Percentiles rank a stretch among this genome's conserved stretches.
phyloP scores from a whole-genome alignment of 2,329 filamentous ascomycete species.

The Claviceps maximensis region DNA sequence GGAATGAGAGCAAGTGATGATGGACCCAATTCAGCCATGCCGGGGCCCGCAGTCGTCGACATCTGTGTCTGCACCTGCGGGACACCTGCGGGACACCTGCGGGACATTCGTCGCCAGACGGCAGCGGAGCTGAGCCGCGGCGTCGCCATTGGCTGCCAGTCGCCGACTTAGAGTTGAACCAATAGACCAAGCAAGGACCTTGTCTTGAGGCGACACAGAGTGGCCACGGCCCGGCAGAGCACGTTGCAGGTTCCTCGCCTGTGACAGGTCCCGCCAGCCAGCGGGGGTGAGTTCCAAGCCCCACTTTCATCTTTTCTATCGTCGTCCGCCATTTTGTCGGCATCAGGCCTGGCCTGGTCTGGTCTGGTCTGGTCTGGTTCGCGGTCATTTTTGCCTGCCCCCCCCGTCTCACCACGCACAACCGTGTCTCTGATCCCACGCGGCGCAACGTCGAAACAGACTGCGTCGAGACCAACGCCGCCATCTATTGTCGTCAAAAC shows the following conservation, averaged over 20 bases:
- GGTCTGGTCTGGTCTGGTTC: too few relatives aligned
- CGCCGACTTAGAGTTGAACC: too few relatives aligned
- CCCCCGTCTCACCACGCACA: neutral
- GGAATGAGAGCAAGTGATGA: neutral
- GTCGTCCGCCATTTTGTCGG: neutral
- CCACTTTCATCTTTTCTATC: neutral
- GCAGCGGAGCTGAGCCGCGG: neutral
- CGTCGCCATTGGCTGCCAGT: too few relatives aligned
- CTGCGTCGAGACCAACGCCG: neutral
- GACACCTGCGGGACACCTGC: neutral
- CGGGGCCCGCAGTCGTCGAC: too few relatives aligned
- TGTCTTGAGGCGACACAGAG: neutral
- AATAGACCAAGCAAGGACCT: too few relatives aligned
- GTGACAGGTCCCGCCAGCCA: neutral
- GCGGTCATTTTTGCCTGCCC: neutral
- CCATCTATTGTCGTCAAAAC: neutral
- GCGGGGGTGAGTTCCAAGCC: neutral
- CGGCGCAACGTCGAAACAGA: neutral
- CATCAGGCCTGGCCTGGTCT: too few relatives aligned
- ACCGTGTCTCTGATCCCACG: neutral
- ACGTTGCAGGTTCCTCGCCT: neutral
- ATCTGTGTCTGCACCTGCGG: too few relatives aligned
- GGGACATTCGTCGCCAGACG: neutral
- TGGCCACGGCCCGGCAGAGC: neutral
- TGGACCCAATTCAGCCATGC: neutral